Percentiles rank a stretch among this genome's conserved stretches.
These are phyloP conservation scores for Sugiyamaella novakii DNA, from an alignment of 1,139 yeast genomes.

Conservation along the genomic window DNA sequence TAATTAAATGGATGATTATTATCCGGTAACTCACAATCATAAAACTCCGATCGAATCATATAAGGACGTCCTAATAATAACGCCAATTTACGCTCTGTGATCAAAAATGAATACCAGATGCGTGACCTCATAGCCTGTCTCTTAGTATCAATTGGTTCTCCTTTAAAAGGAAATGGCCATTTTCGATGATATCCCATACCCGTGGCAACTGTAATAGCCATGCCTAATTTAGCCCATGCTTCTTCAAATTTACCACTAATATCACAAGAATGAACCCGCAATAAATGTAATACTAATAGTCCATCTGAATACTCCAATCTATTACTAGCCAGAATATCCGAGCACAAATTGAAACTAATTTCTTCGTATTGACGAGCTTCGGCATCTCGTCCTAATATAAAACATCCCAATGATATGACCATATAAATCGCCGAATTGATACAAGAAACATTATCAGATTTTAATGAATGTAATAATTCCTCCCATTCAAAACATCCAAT, in stretches of 20 bases:
- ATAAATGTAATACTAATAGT: slow-evolving; percentile 19
- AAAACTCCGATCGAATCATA: slow-evolving; percentile 20
- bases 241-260: slow-evolving; percentile 27
- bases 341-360: slow-evolving; percentile 12
- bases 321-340: slow-evolving; percentile 14
- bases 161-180: slow-evolving; percentile 23
- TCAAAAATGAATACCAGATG: slow-evolving; percentile 27
- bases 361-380: slow-evolving; percentile 23
- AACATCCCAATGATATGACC: slow-evolving; percentile 26
- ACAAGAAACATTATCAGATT: slow-evolving; percentile 25
- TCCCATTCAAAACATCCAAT: slow-evolving; percentile 29
- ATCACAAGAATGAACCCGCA: slow-evolving; percentile 25
- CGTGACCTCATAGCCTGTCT: slow-evolving; percentile 20
- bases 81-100: slow-evolving; percentile 27
- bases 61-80: slow-evolving; percentile 29
- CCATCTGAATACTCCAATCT: slow-evolving; percentile 18
- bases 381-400: slow-evolving; percentile 20
- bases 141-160: slow-evolving; percentile 10
- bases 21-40: slow-evolving; percentile 23
- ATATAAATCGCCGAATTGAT: slow-evolving; percentile 27
- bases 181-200: slow-evolving; percentile 32
- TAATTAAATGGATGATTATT: slow-evolving; percentile 20
- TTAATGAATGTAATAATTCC: slow-evolving; percentile 23
- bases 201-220: slow-evolving; percentile 27
- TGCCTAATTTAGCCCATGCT: slow-evolving; percentile 27